Conservation (phyloP, 1,139 yeast species). For the Yamadazyma atlantica region DNA sequence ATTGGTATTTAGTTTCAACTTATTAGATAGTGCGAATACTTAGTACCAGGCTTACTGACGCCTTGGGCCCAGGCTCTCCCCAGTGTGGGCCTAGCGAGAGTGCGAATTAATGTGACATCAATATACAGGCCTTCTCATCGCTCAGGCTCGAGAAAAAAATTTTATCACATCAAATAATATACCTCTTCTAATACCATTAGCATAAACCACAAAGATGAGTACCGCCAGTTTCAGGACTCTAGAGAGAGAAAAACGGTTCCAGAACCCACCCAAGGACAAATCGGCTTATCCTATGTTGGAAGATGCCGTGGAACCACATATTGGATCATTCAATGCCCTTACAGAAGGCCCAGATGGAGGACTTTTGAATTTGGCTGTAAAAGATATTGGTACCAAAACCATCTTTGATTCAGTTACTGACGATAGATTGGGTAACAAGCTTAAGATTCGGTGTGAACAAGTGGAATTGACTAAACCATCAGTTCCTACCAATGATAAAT, state of each 20-base stretch:
- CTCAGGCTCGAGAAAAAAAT: conserved; percentile 8
- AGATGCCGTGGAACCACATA: conserved; percentile 92
- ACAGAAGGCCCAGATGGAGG: conserved; percentile 89
- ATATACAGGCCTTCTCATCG: not conserved
- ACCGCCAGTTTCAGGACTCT: conserved; percentile 72
- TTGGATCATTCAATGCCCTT: conserved; percentile 93
- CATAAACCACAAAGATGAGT: not conserved
- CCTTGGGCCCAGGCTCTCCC: too few relatives aligned
- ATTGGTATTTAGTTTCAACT: too few relatives aligned
- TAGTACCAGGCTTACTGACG: not conserved
- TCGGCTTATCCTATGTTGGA: conserved; percentile 77
- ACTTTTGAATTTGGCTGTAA: conserved; percentile 75
- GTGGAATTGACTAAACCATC: conserved; percentile 87
- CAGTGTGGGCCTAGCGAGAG: too few relatives aligned
- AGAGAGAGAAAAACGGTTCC: conserved; percentile 82
- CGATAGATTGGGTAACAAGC: conserved; percentile 76
- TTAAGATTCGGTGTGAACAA: conserved; percentile 75
- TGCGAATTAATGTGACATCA: too few relatives aligned
- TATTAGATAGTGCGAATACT: not conserved
- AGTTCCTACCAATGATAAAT: conserved; percentile 71
- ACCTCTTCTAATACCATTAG: conserved; percentile 3
- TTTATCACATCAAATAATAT: conserved; percentile 3
- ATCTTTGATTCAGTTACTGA: conserved; percentile 67
- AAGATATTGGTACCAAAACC: conserved; percentile 84
- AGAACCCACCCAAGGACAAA: conserved; percentile 85